Percentiles rank a stretch among this genome's conserved stretches.
Conservation (phyloP, 2,329 filamentous ascomycete species). For the Exutisphaerella laricina region DNA sequence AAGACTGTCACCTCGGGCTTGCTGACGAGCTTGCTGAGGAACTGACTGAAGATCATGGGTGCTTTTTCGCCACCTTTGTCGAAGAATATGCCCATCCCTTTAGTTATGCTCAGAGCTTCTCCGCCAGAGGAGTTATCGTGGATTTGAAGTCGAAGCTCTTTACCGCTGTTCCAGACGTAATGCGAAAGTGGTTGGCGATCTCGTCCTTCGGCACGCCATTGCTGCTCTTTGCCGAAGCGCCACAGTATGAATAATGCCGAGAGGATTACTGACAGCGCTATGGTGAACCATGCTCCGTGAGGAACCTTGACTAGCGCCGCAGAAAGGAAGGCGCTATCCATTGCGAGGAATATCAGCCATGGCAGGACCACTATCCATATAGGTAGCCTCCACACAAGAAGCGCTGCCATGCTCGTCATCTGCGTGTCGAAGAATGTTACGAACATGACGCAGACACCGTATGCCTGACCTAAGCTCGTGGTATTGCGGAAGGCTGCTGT, state of each 20-base stretch:
- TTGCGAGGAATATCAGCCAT: slow-evolving; percentile 58
- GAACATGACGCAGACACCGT: slow-evolving; percentile 73
- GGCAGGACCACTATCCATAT: slow-evolving; percentile 55
- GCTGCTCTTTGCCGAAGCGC: slow-evolving; percentile 72
- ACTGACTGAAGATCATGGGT: slow-evolving; percentile 65
- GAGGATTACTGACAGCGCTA: slow-evolving; percentile 59
- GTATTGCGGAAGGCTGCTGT: slow-evolving; percentile 52
- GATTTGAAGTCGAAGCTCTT: slow-evolving; percentile 20
- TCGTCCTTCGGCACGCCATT: slow-evolving; percentile 64
- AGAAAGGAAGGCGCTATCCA: slow-evolving; percentile 66
- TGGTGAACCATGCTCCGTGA: slow-evolving; percentile 71
- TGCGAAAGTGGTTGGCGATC: slow-evolving; percentile 52
- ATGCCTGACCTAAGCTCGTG: slow-evolving; percentile 64
- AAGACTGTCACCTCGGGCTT: slow-evolving; percentile 65
- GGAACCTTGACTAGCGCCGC: slow-evolving; percentile 68
- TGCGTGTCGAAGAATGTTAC: slow-evolving; percentile 74
- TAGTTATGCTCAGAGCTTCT: slow-evolving; percentile 37
- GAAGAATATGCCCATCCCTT: slow-evolving; percentile 67
- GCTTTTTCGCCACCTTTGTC: slow-evolving; percentile 65
- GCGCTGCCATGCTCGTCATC: slow-evolving; percentile 65
- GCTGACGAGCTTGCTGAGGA: slow-evolving; percentile 64
- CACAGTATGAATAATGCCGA: slow-evolving; percentile 64
- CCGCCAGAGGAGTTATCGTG: slow-evolving; percentile 26
- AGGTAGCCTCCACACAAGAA: slow-evolving; percentile 65
- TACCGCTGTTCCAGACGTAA: slow-evolving; percentile 35